Base-by-base conservation (phyloP, 2,329 filamentous ascomycete genomes). In the Pleoardoris graminearum region DNA sequence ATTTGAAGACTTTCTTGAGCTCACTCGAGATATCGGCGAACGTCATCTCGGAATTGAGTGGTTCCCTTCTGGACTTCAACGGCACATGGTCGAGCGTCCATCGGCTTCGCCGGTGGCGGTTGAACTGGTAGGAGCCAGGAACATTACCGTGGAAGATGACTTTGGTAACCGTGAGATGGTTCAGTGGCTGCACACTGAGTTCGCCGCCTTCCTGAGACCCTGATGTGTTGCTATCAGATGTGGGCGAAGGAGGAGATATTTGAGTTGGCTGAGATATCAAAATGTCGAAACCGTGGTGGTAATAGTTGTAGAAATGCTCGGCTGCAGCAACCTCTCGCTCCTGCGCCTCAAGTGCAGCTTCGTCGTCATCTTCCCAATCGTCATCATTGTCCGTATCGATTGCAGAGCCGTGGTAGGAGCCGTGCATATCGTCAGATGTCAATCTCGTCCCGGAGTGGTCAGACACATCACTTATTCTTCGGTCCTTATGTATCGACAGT, bases 51-150 rank as follows among this genome's bases (percentile, higher is more conserved):
- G 91, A 95, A 56, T 82, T 85, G 45, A 90, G 75, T 16, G 75
- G 61, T 6, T 78, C 72, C 10, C 74, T 74, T 10, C 77, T 69
- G 8, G 74, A 69, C 4, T 77, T 60, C 27, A 74, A 69, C 0
- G 78, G 69, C 8, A 75, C 70, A 23, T 76, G 71, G 35, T 83
- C 75, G 11, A 96, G 86, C 46, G 86, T 85, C 94, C 94, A 99
- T 35, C 92, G 85, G 63, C 90, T 91, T 55, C 94, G 85, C 16
- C 93, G 86, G 72, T 97, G 91, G 4, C 94, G 85, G 74, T 99
- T 97, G 77, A 99, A 99, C 10, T 93, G 90, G 70, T 97, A 97
- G 1, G 91, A 96, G 0, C 94, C 94, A 1, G 94, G 94, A 2
- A 97, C 86, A 65, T 99, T 99, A 37, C 89, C 91, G 71, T 99